Percentiles rank a stretch among this genome's conserved stretches.
Conservation (phyloP, 371 early-diverging fungal species). For the Parasitella parasitica region DNA sequence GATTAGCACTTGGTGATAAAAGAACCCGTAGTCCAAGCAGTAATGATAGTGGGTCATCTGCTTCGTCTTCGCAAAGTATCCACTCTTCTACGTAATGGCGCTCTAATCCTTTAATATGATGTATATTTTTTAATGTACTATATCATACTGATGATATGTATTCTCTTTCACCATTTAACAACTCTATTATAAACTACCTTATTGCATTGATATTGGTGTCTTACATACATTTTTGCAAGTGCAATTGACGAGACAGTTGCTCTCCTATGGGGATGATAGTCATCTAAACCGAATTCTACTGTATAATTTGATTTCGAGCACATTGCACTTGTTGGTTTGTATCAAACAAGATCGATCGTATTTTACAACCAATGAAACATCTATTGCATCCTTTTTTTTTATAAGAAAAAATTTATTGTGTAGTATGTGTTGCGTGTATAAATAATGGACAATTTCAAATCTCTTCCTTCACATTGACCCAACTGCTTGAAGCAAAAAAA, state of each 20-base stretch:
- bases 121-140: not conserved
- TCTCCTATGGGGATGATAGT: too few relatives aligned
- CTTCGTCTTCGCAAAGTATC: not conserved
- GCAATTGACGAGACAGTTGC: too few relatives aligned
- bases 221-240: too few relatives aligned
- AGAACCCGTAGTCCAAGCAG: slow-evolving; percentile 12
- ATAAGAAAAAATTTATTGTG: not conserved
- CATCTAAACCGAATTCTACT: too few relatives aligned
- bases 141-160: too few relatives aligned
- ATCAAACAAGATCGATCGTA: too few relatives aligned
- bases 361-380: too few relatives aligned
- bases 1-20: slow-evolving; percentile 17
- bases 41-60: not conserved
- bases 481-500: slow-evolving; percentile 19
- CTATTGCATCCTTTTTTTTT: not conserved
- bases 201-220: too few relatives aligned
- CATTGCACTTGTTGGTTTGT: too few relatives aligned
- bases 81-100: not conserved
- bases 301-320: too few relatives aligned
- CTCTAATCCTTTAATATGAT: not conserved
- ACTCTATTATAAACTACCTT: too few relatives aligned
- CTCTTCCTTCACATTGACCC: not conserved
- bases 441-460: not conserved
- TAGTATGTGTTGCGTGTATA: not conserved
- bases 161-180: not conserved